Evolutionary conservation across 2,329 filamentous ascomycete species (phyloP), one percentile per base, ranked within the genome.

Genomic region (Aurifilum marmelostoma): DNA sequence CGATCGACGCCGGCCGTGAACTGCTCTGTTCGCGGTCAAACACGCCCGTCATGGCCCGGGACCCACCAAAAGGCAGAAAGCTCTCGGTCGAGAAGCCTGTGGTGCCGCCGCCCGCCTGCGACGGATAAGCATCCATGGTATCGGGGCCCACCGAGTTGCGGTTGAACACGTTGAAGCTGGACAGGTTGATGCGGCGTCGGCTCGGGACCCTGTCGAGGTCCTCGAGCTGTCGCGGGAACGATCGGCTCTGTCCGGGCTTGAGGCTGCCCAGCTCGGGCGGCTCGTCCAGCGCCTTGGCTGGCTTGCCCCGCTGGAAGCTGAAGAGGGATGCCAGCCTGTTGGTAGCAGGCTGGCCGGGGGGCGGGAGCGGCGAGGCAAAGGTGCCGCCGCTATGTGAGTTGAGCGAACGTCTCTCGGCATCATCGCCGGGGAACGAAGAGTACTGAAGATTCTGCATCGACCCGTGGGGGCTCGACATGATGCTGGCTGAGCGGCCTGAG

Each of bases 221-320:
- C 29, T 87, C 91, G 71, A 80, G 80, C 70, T 85, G 84, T 24
- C 87, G 83, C 7, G 92, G 92, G 73, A 96, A 88, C 0, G 92
- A 95, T 75, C 93, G 91, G 74, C 91, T 94, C 76, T 95, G 91
- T 0, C 87, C 86, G 39, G 87, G 80, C 75, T 92, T 92, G 18
- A 94, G 81, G 27, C 86, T 89, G 0, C 92, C 92, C 9, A 94
- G 79, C 1, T 86, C 83, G 7, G 89, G 90, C 0, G 90, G 89
- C 39, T 88, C 86, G 11, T 87, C 85, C 8, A 84, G 75, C 0
- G 84, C 84, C 78, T 93, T 93, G 6, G 86, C 82, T 34, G 86
- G 85, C 67, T 87, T 84, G 58, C 88, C 88, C 63, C 89, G 87
- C 67, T 89, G 84, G 73, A 85, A 89, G 64, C 82, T 83, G 65